phyloP scores from a whole-genome alignment of 768 basidiomycete species.

The Pulveroboletus sp. region DNA sequence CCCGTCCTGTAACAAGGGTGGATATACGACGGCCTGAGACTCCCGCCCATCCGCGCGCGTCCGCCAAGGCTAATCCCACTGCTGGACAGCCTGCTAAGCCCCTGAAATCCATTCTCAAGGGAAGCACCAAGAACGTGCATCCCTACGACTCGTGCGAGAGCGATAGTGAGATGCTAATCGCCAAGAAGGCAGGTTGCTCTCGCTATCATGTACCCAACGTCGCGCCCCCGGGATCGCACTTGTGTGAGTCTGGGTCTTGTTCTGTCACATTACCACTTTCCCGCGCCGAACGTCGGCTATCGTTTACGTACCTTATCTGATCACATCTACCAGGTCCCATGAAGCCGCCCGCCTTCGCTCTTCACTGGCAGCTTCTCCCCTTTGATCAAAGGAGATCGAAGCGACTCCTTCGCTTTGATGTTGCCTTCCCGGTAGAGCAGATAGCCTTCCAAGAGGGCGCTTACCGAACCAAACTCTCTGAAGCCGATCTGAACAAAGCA shows the following conservation, averaged over 20 bases:
- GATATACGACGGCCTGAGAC: slow-evolving; percentile 18
- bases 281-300: not conserved
- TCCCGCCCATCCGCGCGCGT: slow-evolving; percentile 13
- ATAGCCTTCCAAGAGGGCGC: slow-evolving; percentile 23
- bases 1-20: slow-evolving; percentile 15
- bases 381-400: slow-evolving; percentile 31
- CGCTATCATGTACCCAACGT: slow-evolving; percentile 22
- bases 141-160: slow-evolving; percentile 27
- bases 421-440: slow-evolving; percentile 41
- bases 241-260: slow-evolving; percentile 21
- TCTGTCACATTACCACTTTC: not conserved
- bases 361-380: slow-evolving; percentile 50
- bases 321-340: too few species aligned
- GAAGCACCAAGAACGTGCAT: slow-evolving; percentile 8
- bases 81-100: slow-evolving; percentile 22
- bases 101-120: slow-evolving; percentile 32
- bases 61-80: slow-evolving; percentile 20
- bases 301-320: not conserved
- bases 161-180: slow-evolving; percentile 23
- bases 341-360: slow-evolving; percentile 38
- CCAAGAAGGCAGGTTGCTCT: slow-evolving; percentile 21
- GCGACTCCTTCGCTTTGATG: slow-evolving; percentile 47
- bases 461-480: slow-evolving; percentile 29
- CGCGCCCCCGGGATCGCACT: slow-evolving; percentile 21
- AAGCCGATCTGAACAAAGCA: slow-evolving; percentile 39